Evolutionary conservation across 176 grass and related monocot genomes (phyloP), one percentile per base, ranked within the genome.

Genomic region (Oryza glumipatula): DNA sequence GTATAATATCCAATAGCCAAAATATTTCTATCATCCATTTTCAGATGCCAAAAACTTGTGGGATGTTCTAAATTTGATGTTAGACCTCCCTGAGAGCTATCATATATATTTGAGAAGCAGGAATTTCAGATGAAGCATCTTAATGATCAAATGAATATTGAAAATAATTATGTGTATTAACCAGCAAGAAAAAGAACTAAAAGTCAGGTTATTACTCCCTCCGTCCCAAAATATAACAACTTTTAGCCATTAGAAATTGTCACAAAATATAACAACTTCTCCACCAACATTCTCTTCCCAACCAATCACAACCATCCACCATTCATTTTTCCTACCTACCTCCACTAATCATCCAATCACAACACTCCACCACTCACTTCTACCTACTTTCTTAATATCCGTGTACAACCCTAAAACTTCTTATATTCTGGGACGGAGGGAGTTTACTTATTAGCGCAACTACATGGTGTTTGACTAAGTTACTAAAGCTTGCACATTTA

Each of bases 11-110:
- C 1, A 7, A 43, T 56, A 22, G 33, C 1, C 14, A 43, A 41
- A 15, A 21, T 83, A 65, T 58, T 72, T 81, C 17, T 44, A 35
- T 82, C 13, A 60, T 71, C 28, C 21, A 45, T 66, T 8, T 47
- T 83, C 48, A 56, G 11, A 21, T 68, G 63, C 45, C 8, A 56
- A 69, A 47, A 26, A 52, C 6, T 39, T 26, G 33, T 23, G 16
- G 35, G 28, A 56, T 76, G 28, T 73, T 26, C 5, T 23, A 72
- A n/a, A 72, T 75, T 36, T 12, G 21, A 17, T 14, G 5, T 30
- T 10, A n/a, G 23, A 48, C 24, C 6, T 10, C n/a, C 52, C 17
- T 21, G 17, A 17, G 13, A 28, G 14, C 24, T 46, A 26, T 65
- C 56, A 75, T 36, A 65, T 54, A 54, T 43, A 39, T 7, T 23